phyloP scores from a whole-genome alignment of 176 grass and related monocot genomes.

The Carex parvula region DNA sequence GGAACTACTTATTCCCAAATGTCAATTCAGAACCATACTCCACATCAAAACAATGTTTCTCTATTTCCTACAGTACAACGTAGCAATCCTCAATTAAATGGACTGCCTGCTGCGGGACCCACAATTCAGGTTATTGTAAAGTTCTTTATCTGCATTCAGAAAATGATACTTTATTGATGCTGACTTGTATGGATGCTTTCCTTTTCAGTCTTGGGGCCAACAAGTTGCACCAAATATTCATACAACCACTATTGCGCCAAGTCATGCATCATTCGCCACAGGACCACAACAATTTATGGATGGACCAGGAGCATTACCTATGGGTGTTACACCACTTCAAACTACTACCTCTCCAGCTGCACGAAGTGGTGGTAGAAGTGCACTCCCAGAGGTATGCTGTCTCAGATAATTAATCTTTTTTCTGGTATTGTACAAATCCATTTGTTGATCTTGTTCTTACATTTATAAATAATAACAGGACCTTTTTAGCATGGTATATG shows the following conservation, averaged over 20 bases:
- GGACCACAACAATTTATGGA: slow-evolving; percentile 14
- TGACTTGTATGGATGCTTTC: neutral
- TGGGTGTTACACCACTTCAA: slow-evolving; percentile 22
- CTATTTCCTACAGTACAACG: slow-evolving; percentile 24
- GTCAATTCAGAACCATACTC: slow-evolving; percentile 21
- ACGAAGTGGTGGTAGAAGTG: slow-evolving; percentile 33
- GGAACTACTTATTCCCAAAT: slow-evolving; percentile 14
- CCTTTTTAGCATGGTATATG: slow-evolving; percentile 41
- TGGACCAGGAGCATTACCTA: slow-evolving; percentile 13
- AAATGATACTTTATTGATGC: neutral
- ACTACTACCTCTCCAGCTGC: neutral
- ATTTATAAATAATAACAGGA: slow-evolving; percentile 34
- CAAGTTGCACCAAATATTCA: slow-evolving; percentile 17
- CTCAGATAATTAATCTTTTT: slow-evolving; percentile 14
- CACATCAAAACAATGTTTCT: slow-evolving; percentile 34
- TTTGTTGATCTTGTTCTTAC: slow-evolving; percentile 19
- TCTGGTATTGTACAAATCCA: slow-evolving; percentile 10
- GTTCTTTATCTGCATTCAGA: neutral
- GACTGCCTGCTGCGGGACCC: slow-evolving; percentile 19
- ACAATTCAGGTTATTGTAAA: slow-evolving; percentile 37
- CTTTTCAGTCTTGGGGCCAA: slow-evolving; percentile 33
- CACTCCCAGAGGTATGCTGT: slow-evolving; percentile 45
- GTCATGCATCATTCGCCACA: neutral
- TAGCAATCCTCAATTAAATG: slow-evolving; percentile 30
- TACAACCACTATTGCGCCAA: neutral